Base-by-base conservation (phyloP, 1,284 basidiomycete genomes). In the Earliella scabrosa region DNA sequence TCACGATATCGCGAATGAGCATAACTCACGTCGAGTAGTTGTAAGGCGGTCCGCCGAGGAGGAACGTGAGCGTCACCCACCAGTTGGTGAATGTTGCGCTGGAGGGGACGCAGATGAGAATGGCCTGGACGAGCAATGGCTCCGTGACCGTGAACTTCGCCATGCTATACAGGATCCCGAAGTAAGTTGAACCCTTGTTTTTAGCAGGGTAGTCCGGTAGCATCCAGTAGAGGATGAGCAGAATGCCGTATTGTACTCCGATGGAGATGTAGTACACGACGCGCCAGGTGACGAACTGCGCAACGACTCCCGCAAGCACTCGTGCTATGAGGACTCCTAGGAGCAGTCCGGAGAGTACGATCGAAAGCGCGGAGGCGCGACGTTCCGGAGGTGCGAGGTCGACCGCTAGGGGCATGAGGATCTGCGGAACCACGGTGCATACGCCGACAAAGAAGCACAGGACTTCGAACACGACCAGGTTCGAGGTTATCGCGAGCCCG, bases 191-290 rank as follows among this genome's bases (percentile, higher is more conserved):
- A 38, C 64, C 63, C 41, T 57, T 59, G 61, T 75, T 74, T 60
- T 81, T 81, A 32, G 77, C 73, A 0, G 82, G 82, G 45, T 77
- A 82, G 68, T 83, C 82, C 1, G 82, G 82, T 10, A 83, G 65
- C 40, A 76, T 66, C 43, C 71, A 71, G 64, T 77, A 84, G 6
- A 80, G 61, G 32, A 77, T 57, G 6, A 69, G 21, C 5, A 73
- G 63, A 50, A 79, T 75, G 23, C 65, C 60, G 58, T 61, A 68
- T 57, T 78, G 76, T 48, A 75, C 56, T 13, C 74, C 80, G 49
- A 77, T 72, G 8, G 75, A 75, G 63, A 80, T 67, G 71, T 77
- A 81, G 61, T 79, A 82, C 3, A 78, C 74, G 57, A 80, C 73
- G 27, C 79, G 69, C 78, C 78, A 83, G 44, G 69, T 72, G 3